Evolutionary conservation across 352 stramenopile genomes (phyloP).

Genomic region (Pythium chondricola): DNA sequence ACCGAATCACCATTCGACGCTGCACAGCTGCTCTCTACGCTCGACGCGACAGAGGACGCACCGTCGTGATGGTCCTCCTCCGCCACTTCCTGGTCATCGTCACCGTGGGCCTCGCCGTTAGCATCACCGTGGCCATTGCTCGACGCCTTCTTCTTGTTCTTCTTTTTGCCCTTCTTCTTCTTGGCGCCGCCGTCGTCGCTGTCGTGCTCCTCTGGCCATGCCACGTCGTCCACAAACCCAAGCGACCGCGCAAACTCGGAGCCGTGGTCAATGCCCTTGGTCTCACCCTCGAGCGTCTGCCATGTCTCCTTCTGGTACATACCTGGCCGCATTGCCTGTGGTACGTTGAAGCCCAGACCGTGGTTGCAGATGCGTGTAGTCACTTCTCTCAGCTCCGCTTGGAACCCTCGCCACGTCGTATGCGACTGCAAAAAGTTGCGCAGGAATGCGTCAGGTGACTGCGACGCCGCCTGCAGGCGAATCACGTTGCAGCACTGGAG

Average conservation of each 20-base stretch:
- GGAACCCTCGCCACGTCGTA: slow-evolving; percentile 76
- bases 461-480: slow-evolving; percentile 81
- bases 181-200: slow-evolving; percentile 36
- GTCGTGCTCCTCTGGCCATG: slow-evolving; percentile 65
- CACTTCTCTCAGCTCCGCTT: slow-evolving; percentile 51
- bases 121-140: slow-evolving; percentile 1
- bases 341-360: slow-evolving; percentile 72
- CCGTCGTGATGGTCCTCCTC: no score
- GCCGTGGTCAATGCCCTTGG: slow-evolving; percentile 70
- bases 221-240: slow-evolving; percentile 80
- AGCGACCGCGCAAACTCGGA: slow-evolving; percentile 76
- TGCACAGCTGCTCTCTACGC: no score
- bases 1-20: no score
- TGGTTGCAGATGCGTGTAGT: slow-evolving; percentile 50
- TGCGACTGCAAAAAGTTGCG: slow-evolving; percentile 88
- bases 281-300: slow-evolving; percentile 56
- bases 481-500: slow-evolving; percentile 87
- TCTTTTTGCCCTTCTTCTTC: slow-evolving; percentile 59
- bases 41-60: no score
- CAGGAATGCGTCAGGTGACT: slow-evolving; percentile 84
- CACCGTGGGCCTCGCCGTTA: slow-evolving; percentile 6
- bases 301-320: slow-evolving; percentile 56
- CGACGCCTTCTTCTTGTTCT: slow-evolving; percentile 46
- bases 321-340: slow-evolving; percentile 48
- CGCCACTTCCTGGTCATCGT: slow-evolving; percentile 3